Percentiles rank a stretch among this genome's conserved stretches.
Conservation (phyloP, 495 filamentous ascomycete genomes). For the Thermothielavioides terrestris region DNA sequence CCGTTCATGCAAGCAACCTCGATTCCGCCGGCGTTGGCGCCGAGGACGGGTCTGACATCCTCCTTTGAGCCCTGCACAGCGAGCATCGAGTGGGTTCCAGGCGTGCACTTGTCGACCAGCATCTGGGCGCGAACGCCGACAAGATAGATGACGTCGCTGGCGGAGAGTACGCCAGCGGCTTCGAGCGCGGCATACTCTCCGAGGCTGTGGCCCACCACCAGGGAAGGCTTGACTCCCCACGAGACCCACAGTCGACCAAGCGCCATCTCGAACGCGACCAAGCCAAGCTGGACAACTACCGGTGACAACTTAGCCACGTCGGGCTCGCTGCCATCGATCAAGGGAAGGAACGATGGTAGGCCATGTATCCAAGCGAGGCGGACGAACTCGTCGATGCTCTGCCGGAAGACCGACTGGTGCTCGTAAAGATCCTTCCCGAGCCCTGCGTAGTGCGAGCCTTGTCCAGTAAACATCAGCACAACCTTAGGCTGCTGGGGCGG, state of each 20-base stretch:
- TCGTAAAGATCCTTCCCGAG: conserved; percentile 66
- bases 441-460: conserved; percentile 56
- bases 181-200: conserved; percentile 86
- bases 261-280: conserved; percentile 77
- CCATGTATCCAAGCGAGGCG: conserved; percentile 58
- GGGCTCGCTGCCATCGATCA: conserved; percentile 55
- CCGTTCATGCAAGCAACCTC: conserved; percentile 57
- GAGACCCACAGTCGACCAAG: conserved; percentile 71
- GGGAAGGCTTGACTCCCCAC: conserved; percentile 66
- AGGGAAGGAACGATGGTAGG: conserved; percentile 57
- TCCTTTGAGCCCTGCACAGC: conserved; percentile 43
- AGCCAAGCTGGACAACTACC: conserved; percentile 67
- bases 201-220: conserved; percentile 76
- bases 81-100: conserved; percentile 63
- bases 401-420: conserved; percentile 56
- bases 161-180: conserved; percentile 69
- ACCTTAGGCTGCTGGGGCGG: conserved; percentile 43
- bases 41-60: conserved; percentile 34
- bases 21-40: conserved; percentile 18
- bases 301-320: conserved; percentile 57
- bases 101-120: conserved; percentile 61
- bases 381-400: conserved; percentile 62
- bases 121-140: conserved; percentile 70
- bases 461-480: conserved; percentile 64
- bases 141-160: conserved; percentile 70